A percentile compares a stretch with the other conserved stretches of the same genome.
phyloP scores from a whole-genome alignment of 2,329 filamentous ascomycete species.

The Stemphylium vesicarium region DNA sequence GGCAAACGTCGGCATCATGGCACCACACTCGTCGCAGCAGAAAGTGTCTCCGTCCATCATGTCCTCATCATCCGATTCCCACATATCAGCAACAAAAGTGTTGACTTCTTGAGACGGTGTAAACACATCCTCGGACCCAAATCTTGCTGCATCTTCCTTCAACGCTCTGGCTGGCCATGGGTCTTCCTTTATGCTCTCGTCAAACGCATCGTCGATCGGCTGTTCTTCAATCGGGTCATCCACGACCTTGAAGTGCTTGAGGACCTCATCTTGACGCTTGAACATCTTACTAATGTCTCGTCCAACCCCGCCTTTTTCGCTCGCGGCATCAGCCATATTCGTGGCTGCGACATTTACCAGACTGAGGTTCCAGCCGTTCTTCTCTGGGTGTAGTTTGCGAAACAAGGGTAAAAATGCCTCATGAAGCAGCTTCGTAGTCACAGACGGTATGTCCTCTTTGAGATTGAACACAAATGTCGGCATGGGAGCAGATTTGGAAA shows the following conservation, averaged over 20 bases:
- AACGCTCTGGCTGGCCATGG: slow-evolving; percentile 15
- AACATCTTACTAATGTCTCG: slow-evolving; percentile 87
- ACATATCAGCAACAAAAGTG: slow-evolving; percentile 23
- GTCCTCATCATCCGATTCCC: slow-evolving; percentile 45
- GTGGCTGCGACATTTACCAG: slow-evolving; percentile 86
- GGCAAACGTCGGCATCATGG: slow-evolving; percentile 64
- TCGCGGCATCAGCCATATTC: slow-evolving; percentile 70
- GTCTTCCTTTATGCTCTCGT: slow-evolving; percentile 24
- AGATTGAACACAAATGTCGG: slow-evolving; percentile 76
- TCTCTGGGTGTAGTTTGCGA: slow-evolving; percentile 72
- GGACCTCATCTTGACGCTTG: slow-evolving; percentile 70
- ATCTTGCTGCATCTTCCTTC: slow-evolving; percentile 1
- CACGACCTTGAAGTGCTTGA: slow-evolving; percentile 68
- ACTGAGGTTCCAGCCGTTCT: slow-evolving; percentile 76
- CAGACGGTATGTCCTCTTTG: slow-evolving; percentile 61
- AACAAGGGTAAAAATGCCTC: slow-evolving; percentile 76
- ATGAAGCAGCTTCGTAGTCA: slow-evolving; percentile 72
- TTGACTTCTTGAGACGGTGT: slow-evolving; percentile 32
- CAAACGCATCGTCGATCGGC: too few species aligned
- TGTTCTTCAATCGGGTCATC: slow-evolving; percentile 2
- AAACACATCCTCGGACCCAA: slow-evolving; percentile 44
- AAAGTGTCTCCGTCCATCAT: slow-evolving; percentile 41
- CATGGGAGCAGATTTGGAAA: slow-evolving; percentile 76
- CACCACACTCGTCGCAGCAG: slow-evolving; percentile 59
- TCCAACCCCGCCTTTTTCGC: slow-evolving; percentile 58